Conservation (phyloP, 1,139 yeast species). For the Lodderomyces jiufengensis region DNA sequence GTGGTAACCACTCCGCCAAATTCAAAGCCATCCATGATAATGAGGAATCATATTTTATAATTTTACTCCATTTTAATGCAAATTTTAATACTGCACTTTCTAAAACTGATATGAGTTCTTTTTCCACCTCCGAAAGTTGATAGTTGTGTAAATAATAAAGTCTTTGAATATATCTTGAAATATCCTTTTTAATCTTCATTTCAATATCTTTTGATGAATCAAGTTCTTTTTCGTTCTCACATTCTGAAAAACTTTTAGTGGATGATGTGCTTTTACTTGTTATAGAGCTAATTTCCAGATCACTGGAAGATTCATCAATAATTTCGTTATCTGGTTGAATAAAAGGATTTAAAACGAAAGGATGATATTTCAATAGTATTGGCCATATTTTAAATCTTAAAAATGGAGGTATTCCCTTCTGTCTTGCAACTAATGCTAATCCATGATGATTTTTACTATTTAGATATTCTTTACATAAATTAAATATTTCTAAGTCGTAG, state of each 20-base stretch:
- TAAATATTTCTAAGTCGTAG: conserved; percentile 40
- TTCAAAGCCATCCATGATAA: conserved; percentile 86
- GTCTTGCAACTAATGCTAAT: conserved; percentile 76
- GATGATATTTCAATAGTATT: conserved; percentile 71
- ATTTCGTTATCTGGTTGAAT: conserved; percentile 51
- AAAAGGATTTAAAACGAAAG: conserved; percentile 75
- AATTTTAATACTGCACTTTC: conserved; percentile 64
- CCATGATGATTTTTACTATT: conserved; percentile 57
- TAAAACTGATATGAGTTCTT: conserved; percentile 51
- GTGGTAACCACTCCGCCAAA: conserved; percentile 87
- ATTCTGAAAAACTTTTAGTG: conserved; percentile 6
- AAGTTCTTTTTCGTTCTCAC: conserved; percentile 7
- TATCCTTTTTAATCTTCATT: conserved; percentile 44
- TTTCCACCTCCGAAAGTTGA: conserved; percentile 38
- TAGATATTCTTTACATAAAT: conserved; percentile 39
- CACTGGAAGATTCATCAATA: conserved; percentile 12
- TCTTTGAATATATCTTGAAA: conserved; percentile 51
- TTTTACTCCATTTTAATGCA: conserved; percentile 71
- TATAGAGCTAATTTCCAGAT: conserved; percentile 5
- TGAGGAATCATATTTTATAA: conserved; percentile 76
- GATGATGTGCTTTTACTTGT: conserved; percentile 2
- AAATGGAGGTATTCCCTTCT: conserved; percentile 81
- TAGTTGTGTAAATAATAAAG: conserved; percentile 20
- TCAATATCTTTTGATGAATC: conserved; percentile 24
- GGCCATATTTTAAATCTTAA: conserved; percentile 85